These are phyloP conservation scores for Diddensiella transvaalensis DNA, from an alignment of 805 yeast genomes.

Conservation along the genomic window DNA sequence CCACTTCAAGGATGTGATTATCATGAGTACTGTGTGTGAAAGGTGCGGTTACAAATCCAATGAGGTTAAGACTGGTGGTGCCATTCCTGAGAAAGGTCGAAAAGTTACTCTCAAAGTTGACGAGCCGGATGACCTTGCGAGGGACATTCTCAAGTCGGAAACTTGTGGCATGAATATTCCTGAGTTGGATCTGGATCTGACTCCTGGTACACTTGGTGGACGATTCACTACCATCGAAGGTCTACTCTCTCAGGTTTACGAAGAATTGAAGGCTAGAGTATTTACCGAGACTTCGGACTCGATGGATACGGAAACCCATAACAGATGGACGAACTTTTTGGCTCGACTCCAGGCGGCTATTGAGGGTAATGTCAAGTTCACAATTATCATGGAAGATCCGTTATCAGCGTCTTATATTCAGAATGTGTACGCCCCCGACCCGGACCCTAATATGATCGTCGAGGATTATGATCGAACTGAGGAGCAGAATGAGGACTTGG, in stretches of 20 bases:
- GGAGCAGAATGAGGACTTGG: conserved; percentile 89
- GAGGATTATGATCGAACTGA: conserved; percentile 88
- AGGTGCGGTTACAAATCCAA: conserved; percentile 93
- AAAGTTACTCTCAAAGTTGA: conserved; percentile 68
- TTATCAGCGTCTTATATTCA: conserved; percentile 93
- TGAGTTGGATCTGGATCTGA: conserved; percentile 83
- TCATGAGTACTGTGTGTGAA: conserved; percentile 93
- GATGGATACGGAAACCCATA: conserved; percentile 73
- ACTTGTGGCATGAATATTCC: conserved; percentile 85
- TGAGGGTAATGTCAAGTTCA: conserved; percentile 77
- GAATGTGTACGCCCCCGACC: conserved; percentile 98
- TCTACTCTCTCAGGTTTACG: conserved; percentile 78
- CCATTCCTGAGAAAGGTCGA: conserved; percentile 81
- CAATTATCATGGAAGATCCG: conserved; percentile 89
- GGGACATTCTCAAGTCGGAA: conserved; percentile 93
- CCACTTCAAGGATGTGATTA: conserved; percentile 93
- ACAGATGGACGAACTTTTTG: conserved; percentile 82
- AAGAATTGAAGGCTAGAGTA: conserved; percentile 82
- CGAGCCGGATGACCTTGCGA: conserved; percentile 87
- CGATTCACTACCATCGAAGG: conserved; percentile 98
- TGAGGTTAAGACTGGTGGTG: conserved; percentile 99
- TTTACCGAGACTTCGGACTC: conserved; percentile 85
- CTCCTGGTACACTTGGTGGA: conserved; percentile 97
- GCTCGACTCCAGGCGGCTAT: conserved; percentile 70
- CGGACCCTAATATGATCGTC: conserved; percentile 90